Percentiles rank a stretch among this genome's conserved stretches.
Conservation (phyloP, 768 basidiomycete genomes). For the Tulasnella sp. region DNA sequence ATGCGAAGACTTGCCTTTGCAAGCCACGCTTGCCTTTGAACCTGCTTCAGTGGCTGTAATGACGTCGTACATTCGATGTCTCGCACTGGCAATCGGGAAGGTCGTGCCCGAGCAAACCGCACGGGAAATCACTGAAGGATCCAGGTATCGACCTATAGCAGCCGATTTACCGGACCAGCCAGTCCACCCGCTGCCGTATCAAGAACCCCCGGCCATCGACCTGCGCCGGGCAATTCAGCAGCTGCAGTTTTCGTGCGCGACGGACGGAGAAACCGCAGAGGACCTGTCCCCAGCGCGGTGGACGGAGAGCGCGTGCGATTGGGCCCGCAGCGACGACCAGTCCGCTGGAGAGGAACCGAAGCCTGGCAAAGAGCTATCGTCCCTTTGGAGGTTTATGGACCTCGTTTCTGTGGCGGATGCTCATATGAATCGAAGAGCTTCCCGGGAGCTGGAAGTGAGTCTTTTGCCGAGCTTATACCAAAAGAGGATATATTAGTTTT, state of each 20-base stretch:
- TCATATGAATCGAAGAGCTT: conserved; percentile 43
- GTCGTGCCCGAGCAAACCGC: conserved; percentile 37
- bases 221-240: conserved; percentile 61
- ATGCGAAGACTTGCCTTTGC: conserved; percentile 66
- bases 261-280: not conserved
- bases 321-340: not conserved
- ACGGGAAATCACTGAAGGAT: conserved; percentile 12
- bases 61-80: conserved; percentile 62
- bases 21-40: conserved; percentile 62
- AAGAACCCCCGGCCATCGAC: conserved; percentile 46
- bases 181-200: conserved; percentile 39
- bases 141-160: conserved; percentile 33
- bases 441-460: conserved; percentile 46
- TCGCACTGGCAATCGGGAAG: conserved; percentile 59
- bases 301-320: conserved; percentile 26
- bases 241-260: conserved; percentile 50
- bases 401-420: conserved; percentile 56
- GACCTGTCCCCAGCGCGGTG: conserved; percentile 5
- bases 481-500: conserved; percentile 16
- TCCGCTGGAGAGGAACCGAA: not conserved
- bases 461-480: conserved; percentile 5
- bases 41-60: conserved; percentile 55
- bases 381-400: conserved; percentile 40
- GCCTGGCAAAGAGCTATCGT: not conserved
- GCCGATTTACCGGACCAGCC: conserved; percentile 40